phyloP scores from a whole-genome alignment of 257 asterid genomes.

The Nicotiana tomentosiformis region DNA sequence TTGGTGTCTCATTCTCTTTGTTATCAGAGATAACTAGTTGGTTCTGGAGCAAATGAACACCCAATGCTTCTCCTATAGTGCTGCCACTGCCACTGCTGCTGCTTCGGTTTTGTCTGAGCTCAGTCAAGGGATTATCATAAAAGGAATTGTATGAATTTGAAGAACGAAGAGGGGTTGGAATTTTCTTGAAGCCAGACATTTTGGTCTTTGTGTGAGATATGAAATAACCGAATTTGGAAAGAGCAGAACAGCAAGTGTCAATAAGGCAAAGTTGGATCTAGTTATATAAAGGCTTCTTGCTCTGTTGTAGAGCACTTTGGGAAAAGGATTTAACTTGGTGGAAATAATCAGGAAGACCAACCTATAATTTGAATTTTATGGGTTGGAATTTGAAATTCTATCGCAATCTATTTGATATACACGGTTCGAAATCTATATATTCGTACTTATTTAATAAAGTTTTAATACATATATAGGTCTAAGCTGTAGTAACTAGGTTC shows the following conservation, averaged over 20 bases:
- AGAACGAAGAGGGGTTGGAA: constrained; percentile 35
- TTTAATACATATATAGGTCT: no score
- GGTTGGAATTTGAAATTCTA: no score
- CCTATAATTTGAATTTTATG: no score
- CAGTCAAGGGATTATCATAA: constrained; percentile 61
- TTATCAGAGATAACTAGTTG: constrained; percentile 12
- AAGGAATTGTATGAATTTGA: constrained; percentile 48
- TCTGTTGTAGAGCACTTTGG: neutral
- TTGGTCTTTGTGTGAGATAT: neutral
- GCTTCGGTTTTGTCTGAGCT: constrained; percentile 40
- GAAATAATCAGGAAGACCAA: no score
- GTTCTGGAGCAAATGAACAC: constrained; percentile 24
- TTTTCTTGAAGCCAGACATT: constrained; percentile 53
- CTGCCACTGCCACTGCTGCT: constrained; percentile 21
- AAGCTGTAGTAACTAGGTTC: no score
- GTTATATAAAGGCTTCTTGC: neutral
- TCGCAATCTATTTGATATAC: no score
- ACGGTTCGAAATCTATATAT: no score
- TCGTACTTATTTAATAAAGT: no score
- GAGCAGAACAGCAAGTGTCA: neutral
- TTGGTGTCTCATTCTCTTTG: constrained; percentile 50
- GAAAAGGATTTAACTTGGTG: neutral
- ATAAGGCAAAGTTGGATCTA: neutral
- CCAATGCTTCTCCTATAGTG: constrained; percentile 14
- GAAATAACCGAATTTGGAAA: neutral